Conservation (phyloP, 2,329 filamentous ascomycete genomes). For the Cercospora citrullina region DNA sequence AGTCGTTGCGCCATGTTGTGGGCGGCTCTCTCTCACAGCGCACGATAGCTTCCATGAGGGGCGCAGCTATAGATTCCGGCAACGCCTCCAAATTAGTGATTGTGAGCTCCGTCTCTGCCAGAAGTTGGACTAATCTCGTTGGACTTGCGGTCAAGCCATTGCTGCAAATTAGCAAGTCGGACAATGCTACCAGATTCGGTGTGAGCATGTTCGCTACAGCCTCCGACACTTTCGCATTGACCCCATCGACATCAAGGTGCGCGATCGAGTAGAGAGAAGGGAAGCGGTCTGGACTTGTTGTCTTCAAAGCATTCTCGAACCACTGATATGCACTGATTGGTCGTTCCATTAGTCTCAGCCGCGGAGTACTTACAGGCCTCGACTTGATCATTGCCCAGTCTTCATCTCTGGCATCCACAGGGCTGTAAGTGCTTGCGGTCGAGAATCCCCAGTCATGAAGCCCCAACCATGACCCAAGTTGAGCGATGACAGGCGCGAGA, state of each 20-base stretch:
- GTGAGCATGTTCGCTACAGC: conserved; percentile 25
- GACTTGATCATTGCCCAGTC: conserved; percentile 44
- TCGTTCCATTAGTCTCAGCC: conserved; percentile 28
- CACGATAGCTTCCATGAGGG: conserved; percentile 80
- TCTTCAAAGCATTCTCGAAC: conserved; percentile 34
- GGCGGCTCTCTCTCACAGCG: conserved; percentile 81
- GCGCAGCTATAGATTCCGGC: conserved; percentile 78
- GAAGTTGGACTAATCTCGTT: conserved; percentile 52
- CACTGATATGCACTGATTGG: conserved; percentile 35
- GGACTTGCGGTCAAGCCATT: conserved; percentile 27
- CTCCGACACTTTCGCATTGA: conserved; percentile 7
- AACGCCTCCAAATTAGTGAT: conserved; percentile 72
- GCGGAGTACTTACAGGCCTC: conserved; percentile 3
- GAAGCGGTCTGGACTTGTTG: conserved; percentile 24
- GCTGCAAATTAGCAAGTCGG: conserved; percentile 29
- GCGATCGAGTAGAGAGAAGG: conserved; percentile 31
- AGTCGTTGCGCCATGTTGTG: conserved; percentile 67
- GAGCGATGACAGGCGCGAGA: conserved; percentile 73
- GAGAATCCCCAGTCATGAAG: conserved; percentile 65
- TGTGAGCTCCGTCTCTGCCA: conserved; percentile 69
- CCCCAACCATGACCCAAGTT: conserved; percentile 78
- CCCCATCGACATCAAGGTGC: conserved; percentile 20
- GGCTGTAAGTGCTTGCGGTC: conserved; percentile 56
- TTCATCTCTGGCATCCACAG: conserved; percentile 59
- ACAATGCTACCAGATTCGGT: conserved; percentile 30